These are phyloP conservation scores for Leccinum pellstonianum DNA, from an alignment of 768 basidiomycete species.

Conservation along the genomic window DNA sequence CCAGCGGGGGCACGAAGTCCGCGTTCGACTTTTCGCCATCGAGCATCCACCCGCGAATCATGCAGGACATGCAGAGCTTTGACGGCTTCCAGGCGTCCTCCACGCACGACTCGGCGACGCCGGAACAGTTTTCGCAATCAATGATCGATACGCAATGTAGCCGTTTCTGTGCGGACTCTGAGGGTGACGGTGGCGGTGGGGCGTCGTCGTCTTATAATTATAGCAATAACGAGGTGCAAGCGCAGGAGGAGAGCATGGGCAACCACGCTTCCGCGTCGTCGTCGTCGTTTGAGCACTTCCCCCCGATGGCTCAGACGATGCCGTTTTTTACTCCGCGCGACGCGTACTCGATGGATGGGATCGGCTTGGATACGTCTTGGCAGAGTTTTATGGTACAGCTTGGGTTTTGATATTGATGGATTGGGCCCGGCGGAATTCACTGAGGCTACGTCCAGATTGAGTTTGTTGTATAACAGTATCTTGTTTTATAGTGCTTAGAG, in stretches of 20 bases:
- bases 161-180: conserved; percentile 18
- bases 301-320: not conserved
- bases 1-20: not conserved
- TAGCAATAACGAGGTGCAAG: not conserved
- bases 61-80: conserved; percentile 50
- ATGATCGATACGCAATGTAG: conserved; percentile 34
- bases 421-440: not conserved
- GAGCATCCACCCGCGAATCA: conserved; percentile 39
- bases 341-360: conserved; percentile 20
- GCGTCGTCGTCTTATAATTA: not conserved
- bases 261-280: not conserved
- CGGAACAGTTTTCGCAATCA: conserved; percentile 26
- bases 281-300: not conserved
- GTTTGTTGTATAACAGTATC: not conserved
- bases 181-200: not conserved
- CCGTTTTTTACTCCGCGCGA: not conserved
- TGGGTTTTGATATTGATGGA: conserved; percentile 40
- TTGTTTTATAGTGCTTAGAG: not conserved
- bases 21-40: conserved; percentile 7
- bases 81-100: conserved; percentile 35
- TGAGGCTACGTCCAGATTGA: not conserved
- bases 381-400: conserved; percentile 68
- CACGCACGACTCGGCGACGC: conserved; percentile 30
- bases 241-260: not conserved
- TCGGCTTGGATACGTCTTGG: conserved; percentile 61